Base-by-base conservation (phyloP, 225 moss, liverwort and hornwort genomes). In the Sphagnum contortum region DNA sequence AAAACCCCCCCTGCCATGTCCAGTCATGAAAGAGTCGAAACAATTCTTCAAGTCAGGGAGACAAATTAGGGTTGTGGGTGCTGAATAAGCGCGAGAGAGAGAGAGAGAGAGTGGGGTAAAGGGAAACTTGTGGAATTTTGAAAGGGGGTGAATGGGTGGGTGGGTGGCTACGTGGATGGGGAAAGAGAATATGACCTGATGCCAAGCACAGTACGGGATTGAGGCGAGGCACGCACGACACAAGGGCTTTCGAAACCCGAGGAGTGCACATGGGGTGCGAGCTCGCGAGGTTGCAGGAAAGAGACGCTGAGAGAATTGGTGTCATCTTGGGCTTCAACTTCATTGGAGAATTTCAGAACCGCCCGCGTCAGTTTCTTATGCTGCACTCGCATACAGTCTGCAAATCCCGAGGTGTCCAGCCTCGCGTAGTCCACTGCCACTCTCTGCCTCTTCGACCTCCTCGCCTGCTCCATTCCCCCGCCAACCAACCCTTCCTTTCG, bases 241-340 rank as follows among this genome's bases (percentile, higher is more conserved):
- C 86, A 86, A 65, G 89, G 89, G 78, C 83, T 85, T 14, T 66
- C 78, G 71, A 89, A 89, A 49, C 86, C 89, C 14, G 83, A 85
- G 48, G 79, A 79, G 58, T 78, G 85, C 55, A 86, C 80, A 66
- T 73, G 70, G 66, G 70, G 61, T 4, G 80, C 72, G 60, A 89
- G 83, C 66, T 83, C 74, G 75, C 62, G 65, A 61, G 83, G 76
- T 65, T 49, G 72, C 64, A 86, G 63, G 49, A 70, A 78, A 55
- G 65, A 68, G 51, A 79, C 71, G 61, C 72, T 67, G 47, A 77
- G 70, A 55, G 74, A 60, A 50, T 61, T 66, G n/a, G 72, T 74
- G 44, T 58, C 76, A 56, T 77, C 74, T 50, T 71, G 68, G 12
- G 49, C 65, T 72, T 80, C 78, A 9, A 47, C 65, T 72, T 80